A percentile compares a stretch with the other conserved stretches of the same genome.
phyloP scores from a whole-genome alignment of 2,329 filamentous ascomycete genomes.

The Scedosporium minutisporum region DNA sequence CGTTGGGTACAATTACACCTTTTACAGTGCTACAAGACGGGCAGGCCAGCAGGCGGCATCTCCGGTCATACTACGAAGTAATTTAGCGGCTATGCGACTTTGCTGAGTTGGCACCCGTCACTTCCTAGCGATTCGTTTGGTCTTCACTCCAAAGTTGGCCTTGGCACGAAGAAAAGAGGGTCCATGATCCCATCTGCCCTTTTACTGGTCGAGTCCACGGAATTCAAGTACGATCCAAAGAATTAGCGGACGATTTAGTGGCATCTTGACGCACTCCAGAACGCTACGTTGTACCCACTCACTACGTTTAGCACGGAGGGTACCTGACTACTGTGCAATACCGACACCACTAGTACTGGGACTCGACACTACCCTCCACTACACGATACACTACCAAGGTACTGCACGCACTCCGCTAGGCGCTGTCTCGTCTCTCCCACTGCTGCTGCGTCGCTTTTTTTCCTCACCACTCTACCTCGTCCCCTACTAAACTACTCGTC shows the following conservation, averaged over 20 bases:
- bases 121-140: background rate
- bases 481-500: no score
- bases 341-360: background rate
- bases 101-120: slow-evolving; percentile 6
- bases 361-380: slow-evolving; percentile 7
- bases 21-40: background rate
- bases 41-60: no score
- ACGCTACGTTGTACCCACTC: background rate
- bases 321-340: background rate
- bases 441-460: slow-evolving; percentile 16
- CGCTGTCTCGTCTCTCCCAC: slow-evolving; percentile 3
- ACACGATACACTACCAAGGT: no score
- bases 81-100: background rate
- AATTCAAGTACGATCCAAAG: background rate
- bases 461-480: slow-evolving; percentile 11
- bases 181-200: background rate
- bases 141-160: background rate
- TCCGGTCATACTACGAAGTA: no score
- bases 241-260: background rate
- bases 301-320: background rate
- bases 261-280: background rate
- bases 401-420: no score
- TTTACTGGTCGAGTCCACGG: background rate
- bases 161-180: slow-evolving; percentile 3
- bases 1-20: background rate